phyloP scores from a whole-genome alignment of 139 green algal species.

The Auxenochlorella pyrenoidosa region DNA sequence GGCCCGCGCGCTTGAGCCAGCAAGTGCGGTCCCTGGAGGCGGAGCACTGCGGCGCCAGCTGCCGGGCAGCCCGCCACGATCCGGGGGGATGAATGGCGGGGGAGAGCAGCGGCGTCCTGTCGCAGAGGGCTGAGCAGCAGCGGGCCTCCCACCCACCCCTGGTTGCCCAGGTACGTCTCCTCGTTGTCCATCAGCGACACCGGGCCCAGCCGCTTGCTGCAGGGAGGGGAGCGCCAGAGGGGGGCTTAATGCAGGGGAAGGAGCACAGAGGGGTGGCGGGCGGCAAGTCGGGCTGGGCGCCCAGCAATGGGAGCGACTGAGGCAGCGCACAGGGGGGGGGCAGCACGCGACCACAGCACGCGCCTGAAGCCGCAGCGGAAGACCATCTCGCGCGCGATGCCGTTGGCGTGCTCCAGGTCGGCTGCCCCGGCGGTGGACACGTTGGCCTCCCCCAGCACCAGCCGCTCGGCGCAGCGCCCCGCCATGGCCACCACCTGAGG shows the following conservation, averaged over 20 bases:
- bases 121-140: too few species aligned
- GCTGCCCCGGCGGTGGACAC: conserved; percentile 61
- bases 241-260: neutral
- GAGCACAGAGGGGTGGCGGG: neutral
- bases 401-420: conserved; percentile 80
- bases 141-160: conserved; percentile 26
- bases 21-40: too few species aligned
- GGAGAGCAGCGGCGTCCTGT: too few species aligned
- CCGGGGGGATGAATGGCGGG: too few species aligned
- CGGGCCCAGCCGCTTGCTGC: conserved; percentile 72
- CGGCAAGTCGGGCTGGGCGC: neutral
- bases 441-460: conserved; percentile 84
- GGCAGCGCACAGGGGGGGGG: too few species aligned
- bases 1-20: too few species aligned
- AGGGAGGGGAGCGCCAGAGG: neutral
- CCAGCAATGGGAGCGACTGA: too few species aligned
- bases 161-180: conserved; percentile 52
- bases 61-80: too few species aligned
- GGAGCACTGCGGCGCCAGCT: too few species aligned
- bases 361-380: conserved; percentile 78
- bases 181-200: conserved; percentile 78
- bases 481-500: conserved; percentile 80
- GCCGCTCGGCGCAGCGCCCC: conserved; percentile 77
- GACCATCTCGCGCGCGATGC: conserved; percentile 90
- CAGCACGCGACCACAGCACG: too few species aligned